Conservation (phyloP, 2,329 filamentous ascomycete genomes). For the Lasiodiplodia sp. region DNA sequence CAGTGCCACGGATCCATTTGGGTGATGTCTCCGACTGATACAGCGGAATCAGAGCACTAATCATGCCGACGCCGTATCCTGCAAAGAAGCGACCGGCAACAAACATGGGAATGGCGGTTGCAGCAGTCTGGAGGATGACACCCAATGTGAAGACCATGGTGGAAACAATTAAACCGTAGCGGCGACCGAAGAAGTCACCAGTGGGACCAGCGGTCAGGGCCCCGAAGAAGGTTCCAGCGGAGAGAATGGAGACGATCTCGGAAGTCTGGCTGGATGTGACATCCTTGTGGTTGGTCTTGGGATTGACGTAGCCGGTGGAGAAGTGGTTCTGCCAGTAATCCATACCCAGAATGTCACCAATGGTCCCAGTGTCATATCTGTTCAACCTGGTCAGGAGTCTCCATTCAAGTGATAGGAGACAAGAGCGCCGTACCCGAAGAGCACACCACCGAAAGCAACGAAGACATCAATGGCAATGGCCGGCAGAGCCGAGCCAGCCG, state of each 20-base stretch:
- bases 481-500: slow-evolving; percentile 62
- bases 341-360: slow-evolving; percentile 74
- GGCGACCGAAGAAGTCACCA: slow-evolving; percentile 74
- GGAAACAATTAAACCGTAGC: slow-evolving; percentile 61
- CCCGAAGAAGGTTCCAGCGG: slow-evolving; percentile 79
- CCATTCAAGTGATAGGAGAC: neutral
- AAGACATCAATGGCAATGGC: slow-evolving; percentile 52
- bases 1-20: slow-evolving; percentile 75
- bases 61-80: slow-evolving; percentile 51
- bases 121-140: slow-evolving; percentile 49
- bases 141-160: slow-evolving; percentile 48
- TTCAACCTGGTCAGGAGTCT: slow-evolving; percentile 28
- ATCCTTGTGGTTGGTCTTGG: slow-evolving; percentile 47
- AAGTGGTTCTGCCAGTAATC: slow-evolving; percentile 70
- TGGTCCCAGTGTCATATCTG: slow-evolving; percentile 50
- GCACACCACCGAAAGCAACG: slow-evolving; percentile 56
- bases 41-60: slow-evolving; percentile 61
- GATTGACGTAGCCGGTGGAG: slow-evolving; percentile 48
- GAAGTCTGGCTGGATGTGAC: slow-evolving; percentile 64
- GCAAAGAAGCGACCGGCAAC: slow-evolving; percentile 52
- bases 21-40: slow-evolving; percentile 77
- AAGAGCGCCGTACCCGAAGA: slow-evolving; percentile 43
- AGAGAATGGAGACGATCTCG: slow-evolving; percentile 81
- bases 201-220: slow-evolving; percentile 73
- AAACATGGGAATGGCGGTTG: slow-evolving; percentile 46